Percentiles rank a stretch among this genome's conserved stretches.
These are phyloP conservation scores for Salix brachista DNA, from an alignment of 345 rosid species.

Conservation along the genomic window DNA sequence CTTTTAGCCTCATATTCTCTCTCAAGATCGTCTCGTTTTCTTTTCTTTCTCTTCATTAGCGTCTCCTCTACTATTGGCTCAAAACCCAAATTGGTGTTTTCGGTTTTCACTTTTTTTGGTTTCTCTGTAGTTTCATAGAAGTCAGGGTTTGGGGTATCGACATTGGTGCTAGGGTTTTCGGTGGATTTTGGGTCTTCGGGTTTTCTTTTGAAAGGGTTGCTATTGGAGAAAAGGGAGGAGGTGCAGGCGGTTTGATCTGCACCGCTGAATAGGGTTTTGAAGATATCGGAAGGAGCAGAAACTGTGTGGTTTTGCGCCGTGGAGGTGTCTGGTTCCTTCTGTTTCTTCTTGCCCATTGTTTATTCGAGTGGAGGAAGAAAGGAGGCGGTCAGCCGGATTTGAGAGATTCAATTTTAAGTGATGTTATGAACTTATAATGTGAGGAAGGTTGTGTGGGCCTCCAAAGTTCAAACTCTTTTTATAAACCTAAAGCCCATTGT, in stretches of 20 bases:
- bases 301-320: neutral
- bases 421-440: neutral
- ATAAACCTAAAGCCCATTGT: neutral
- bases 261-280: constrained; percentile 42
- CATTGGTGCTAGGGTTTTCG: constrained; percentile 9
- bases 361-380: neutral
- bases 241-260: constrained; percentile 19
- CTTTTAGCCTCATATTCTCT: constrained; percentile 60
- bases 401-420: neutral
- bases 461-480: neutral
- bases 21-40: constrained; percentile 94
- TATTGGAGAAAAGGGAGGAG: constrained; percentile 62
- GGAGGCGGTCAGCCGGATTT: neutral
- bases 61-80: neutral
- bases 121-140: constrained; percentile 14
- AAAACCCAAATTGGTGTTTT: constrained; percentile 6
- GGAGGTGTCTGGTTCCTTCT: constrained; percentile 13
- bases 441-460: neutral
- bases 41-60: constrained; percentile 50
- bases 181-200: constrained; percentile 21
- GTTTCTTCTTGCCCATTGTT: constrained; percentile 42
- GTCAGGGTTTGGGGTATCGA: neutral
- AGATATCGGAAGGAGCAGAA: constrained; percentile 32
- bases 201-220: constrained; percentile 82
- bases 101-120: constrained; percentile 26